These are phyloP conservation scores for Sophora flavescens DNA, from an alignment of 306 rosid species.

Conservation along the genomic window DNA sequence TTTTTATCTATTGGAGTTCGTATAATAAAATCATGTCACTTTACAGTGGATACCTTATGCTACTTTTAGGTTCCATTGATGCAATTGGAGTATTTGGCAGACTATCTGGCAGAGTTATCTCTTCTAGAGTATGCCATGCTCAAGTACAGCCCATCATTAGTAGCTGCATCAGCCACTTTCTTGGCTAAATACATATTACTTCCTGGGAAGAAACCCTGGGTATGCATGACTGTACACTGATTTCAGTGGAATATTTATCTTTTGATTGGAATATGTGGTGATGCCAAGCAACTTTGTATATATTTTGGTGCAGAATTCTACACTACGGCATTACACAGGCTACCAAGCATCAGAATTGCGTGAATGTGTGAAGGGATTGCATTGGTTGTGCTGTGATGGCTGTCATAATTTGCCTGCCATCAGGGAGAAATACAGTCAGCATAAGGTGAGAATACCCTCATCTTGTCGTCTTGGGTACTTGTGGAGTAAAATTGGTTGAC, in stretches of 20 bases:
- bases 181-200: conserved; percentile 68
- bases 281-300: conserved; percentile 36
- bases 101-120: conserved; percentile 64
- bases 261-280: conserved; percentile 11
- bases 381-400: conserved; percentile 56
- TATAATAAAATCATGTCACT: conserved; percentile 20
- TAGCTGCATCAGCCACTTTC: conserved; percentile 76
- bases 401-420: conserved; percentile 58
- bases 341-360: conserved; percentile 64
- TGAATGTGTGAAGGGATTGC: conserved; percentile 63
- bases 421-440: conserved; percentile 77
- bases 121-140: conserved; percentile 69
- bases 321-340: conserved; percentile 61
- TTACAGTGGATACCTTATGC: conserved; percentile 17
- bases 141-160: conserved; percentile 59
- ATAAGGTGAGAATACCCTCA: conserved; percentile 55
- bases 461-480: not conserved
- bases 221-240: conserved; percentile 46
- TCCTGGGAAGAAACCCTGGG: conserved; percentile 70
- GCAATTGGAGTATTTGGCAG: conserved; percentile 67
- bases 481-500: conserved; percentile 16
- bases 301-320: conserved; percentile 57
- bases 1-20: not conserved
- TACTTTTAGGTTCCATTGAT: conserved; percentile 55
- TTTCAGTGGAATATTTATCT: conserved; percentile 37